phyloP scores from a whole-genome alignment of 768 basidiomycete species.

The Pisolithus tinctorius region DNA sequence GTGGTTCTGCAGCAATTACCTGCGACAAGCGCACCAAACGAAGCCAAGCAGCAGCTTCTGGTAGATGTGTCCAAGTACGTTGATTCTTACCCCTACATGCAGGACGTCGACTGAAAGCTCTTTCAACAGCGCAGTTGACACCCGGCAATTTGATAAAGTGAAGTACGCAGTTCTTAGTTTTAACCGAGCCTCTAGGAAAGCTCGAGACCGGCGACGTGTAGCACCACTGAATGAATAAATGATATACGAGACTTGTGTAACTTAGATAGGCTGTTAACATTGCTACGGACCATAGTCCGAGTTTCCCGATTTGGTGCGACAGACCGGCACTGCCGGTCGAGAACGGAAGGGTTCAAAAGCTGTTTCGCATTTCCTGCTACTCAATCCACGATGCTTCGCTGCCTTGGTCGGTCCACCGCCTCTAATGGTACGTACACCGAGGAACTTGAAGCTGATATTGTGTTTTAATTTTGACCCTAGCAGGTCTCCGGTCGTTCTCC shows the following conservation, averaged over 20 bases:
- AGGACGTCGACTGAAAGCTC: conserved; percentile 4
- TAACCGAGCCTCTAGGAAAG: conserved; percentile 69
- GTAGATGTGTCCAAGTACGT: conserved; percentile 69
- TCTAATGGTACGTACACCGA: conserved; percentile 34
- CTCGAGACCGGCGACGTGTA: conserved; percentile 53
- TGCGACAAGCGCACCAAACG: conserved; percentile 47
- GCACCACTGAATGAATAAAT: conserved; percentile 20
- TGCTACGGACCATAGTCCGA: neutral
- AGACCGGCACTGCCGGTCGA: conserved; percentile 1
- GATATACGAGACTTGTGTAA: neutral
- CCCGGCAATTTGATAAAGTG: conserved; percentile 68
- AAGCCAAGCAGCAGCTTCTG: conserved; percentile 68
- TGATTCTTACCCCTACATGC: neutral
- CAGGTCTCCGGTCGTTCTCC: conserved; percentile 76
- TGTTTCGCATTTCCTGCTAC: conserved; percentile 7
- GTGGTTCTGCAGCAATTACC: conserved; percentile 67
- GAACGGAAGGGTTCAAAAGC: conserved; percentile 4
- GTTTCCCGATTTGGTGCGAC: neutral
- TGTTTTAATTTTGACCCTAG: conserved; percentile 24
- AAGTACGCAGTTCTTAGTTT: conserved; percentile 70
- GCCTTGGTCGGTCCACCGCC: conserved; percentile 51
- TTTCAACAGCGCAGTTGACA: conserved; percentile 51
- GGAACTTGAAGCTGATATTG: neutral
- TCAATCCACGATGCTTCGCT: conserved; percentile 47
- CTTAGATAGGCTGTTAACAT: neutral